Evolutionary conservation across 192 early-diverging fungal genomes (phyloP).

Genomic region (Podila epicladia): DNA sequence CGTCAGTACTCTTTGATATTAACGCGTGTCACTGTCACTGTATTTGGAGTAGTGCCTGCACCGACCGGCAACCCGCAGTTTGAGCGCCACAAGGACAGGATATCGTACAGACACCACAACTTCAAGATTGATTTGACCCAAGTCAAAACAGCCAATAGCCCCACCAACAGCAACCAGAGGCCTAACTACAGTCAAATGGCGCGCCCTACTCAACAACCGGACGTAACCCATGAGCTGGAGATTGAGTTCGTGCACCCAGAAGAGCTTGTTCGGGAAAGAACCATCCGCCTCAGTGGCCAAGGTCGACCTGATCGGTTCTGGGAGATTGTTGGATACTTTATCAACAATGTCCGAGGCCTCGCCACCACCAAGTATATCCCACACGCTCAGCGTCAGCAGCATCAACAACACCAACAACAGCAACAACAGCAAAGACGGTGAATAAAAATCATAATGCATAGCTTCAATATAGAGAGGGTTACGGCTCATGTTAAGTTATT

Average conservation of each 20-base stretch:
- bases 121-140: slow-evolving; percentile 91
- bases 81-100: slow-evolving; percentile 87
- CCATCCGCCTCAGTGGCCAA: slow-evolving; percentile 54
- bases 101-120: slow-evolving; percentile 87
- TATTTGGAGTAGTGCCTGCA: slow-evolving; percentile 24
- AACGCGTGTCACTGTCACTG: neutral
- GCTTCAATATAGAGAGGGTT: no score
- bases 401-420: slow-evolving; percentile 8
- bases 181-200: slow-evolving; percentile 24
- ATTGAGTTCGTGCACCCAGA: slow-evolving; percentile 76
- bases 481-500: no score
- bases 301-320: slow-evolving; percentile 69
- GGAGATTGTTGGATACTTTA: slow-evolving; percentile 76
- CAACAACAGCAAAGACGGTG: slow-evolving; percentile 16
- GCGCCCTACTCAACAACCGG: slow-evolving; percentile 16
- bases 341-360: slow-evolving; percentile 83
- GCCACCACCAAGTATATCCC: slow-evolving; percentile 11
- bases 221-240: slow-evolving; percentile 85
- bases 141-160: slow-evolving; percentile 65
- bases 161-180: slow-evolving; percentile 10
- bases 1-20: neutral
- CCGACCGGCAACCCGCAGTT: slow-evolving; percentile 58
- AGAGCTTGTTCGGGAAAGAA: slow-evolving; percentile 69
- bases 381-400: neutral
- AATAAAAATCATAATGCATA: no score